Evolutionary conservation across 495 filamentous ascomycete species (phyloP).

Genomic region (Penicillium arizonense): DNA sequence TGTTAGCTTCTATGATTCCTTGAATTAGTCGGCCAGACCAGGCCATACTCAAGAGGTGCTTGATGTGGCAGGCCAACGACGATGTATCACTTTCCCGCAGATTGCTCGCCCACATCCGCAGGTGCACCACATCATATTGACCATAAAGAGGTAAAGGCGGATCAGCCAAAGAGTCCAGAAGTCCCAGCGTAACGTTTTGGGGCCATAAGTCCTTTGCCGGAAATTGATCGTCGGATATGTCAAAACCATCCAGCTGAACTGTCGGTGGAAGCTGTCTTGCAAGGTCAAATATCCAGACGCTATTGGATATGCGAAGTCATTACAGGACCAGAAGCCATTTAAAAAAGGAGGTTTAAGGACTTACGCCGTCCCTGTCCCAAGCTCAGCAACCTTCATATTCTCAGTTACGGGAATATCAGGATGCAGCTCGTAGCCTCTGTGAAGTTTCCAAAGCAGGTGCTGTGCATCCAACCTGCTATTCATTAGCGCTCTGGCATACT

Average conservation of each 20-base stretch:
- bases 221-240: conserved; percentile 29
- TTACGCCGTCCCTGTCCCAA: conserved; percentile 36
- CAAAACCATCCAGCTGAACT: conserved; percentile 24
- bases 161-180: conserved; percentile 23
- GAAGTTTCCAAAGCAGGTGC: conserved; percentile 28
- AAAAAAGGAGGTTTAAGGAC: too few species aligned
- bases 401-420: conserved; percentile 21
- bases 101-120: conserved; percentile 31
- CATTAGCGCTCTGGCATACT: neutral
- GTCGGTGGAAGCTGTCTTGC: conserved; percentile 20
- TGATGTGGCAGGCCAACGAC: too few species aligned
- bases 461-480: conserved; percentile 22
- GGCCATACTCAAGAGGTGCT: too few species aligned
- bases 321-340: too few species aligned
- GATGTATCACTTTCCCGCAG: conserved; percentile 20
- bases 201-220: conserved; percentile 26
- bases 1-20: conserved; percentile 2
- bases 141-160: conserved; percentile 20
- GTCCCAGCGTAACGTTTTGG: conserved; percentile 22
- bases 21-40: too few species aligned
- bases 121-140: conserved; percentile 39
- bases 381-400: conserved; percentile 29
- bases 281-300: conserved; percentile 31
- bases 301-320: too few species aligned
- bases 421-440: conserved; percentile 24